Evolutionary conservation across 345 rosid genomes (phyloP), one percentile per base, ranked within the genome.

Genomic region (Rhodamnia rubescens): DNA sequence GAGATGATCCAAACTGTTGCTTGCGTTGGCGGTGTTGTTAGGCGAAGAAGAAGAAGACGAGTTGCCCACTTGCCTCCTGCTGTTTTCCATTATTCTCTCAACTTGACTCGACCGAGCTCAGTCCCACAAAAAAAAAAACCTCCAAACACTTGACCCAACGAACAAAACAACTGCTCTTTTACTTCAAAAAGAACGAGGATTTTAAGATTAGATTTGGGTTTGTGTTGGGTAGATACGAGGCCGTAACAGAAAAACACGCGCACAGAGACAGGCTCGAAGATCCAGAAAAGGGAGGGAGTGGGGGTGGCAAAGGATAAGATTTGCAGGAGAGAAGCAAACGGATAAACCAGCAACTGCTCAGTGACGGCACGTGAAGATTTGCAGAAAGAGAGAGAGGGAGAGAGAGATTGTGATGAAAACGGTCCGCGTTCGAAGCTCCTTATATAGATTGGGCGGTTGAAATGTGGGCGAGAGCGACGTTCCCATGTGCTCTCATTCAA

Each of bases 1-100:
- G 22, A 94, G 91, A 86, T 91, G 90, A 90, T 92, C 96, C 82
- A 93, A 86, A 83, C 84, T 86, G 80, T 44, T 51, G 42, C 42
- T 75, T 32, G 80, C 54, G 74, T 69, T 27, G 83, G 53, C 24
- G 83, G 40, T 42, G 42, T 50, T 47, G 81, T 53, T 29, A 82
- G 83, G 51, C 6, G 86, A 74, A 53, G 83, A 53, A 10, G 85
- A 84, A 22, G 81, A 84, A 42, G 82, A 74, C 36, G 86, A 85
- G 53, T 59, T 64, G 81, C 87, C 89, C 90, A 85, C 87, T 87
- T 80, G 89, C 93, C 91, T 51, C n/a, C 44, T 53, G 49, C 42
- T 29, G 53, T 59, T 85, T 27, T 47, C 64, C 44, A 50, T 81
- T 55, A 57, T 26, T 57, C 82, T 29, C 88, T 85, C 82, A 85